Percentiles rank a stretch among this genome's conserved stretches.
phyloP scores from a whole-genome alignment of 352 stramenopile species.

The Blastocystis hominis region DNA sequence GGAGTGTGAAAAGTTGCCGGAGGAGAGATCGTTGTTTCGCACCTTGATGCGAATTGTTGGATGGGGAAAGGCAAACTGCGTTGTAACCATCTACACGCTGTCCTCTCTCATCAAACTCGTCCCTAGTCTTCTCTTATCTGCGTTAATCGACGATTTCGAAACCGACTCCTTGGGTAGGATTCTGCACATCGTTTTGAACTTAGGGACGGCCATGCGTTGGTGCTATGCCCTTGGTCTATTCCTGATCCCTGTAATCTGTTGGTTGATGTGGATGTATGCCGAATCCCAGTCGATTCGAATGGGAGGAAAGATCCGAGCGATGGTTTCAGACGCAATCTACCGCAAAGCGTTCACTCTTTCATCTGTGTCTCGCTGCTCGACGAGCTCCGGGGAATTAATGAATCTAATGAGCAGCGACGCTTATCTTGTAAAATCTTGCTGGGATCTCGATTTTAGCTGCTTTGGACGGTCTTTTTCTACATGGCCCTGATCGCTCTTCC shows the following conservation, averaged over 20 bases:
- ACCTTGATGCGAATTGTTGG: not conserved
- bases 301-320: not conserved
- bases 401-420: conserved; percentile 59
- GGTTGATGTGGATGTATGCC: conserved; percentile 40
- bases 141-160: conserved; percentile 25
- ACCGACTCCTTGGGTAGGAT: not conserved
- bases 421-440: not conserved
- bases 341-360: conserved; percentile 64
- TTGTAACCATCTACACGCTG: not conserved
- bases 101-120: conserved; percentile 26
- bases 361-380: conserved; percentile 60
- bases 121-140: conserved; percentile 17
- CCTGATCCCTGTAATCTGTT: conserved; percentile 7
- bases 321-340: conserved; percentile 63
- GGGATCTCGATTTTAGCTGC: not conserved
- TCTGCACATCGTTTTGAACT: not conserved
- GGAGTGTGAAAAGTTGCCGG: not conserved
- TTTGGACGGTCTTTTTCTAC: not conserved
- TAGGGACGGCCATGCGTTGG: conserved; percentile 12
- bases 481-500: not conserved
- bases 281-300: not conserved
- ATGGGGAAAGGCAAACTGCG: conserved; percentile 2
- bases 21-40: not conserved
- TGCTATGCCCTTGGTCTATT: conserved; percentile 1
- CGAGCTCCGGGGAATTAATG: conserved; percentile 57